phyloP scores from a whole-genome alignment of 441 rosid genomes.

The Monsonia emarginata region DNA sequence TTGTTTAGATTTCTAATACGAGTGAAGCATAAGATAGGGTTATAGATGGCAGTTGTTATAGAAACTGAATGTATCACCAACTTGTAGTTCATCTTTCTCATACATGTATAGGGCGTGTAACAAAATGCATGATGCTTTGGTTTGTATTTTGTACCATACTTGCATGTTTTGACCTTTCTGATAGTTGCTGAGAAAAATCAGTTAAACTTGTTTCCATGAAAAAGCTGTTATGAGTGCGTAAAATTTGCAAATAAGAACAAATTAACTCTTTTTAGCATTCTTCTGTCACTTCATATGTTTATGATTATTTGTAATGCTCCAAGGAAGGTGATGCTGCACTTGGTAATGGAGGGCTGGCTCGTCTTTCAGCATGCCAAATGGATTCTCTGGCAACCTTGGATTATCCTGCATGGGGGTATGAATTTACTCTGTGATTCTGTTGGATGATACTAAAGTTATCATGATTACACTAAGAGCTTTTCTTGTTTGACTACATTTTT shows the following conservation, averaged over 20 bases:
- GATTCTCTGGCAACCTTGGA: conserved; percentile 22
- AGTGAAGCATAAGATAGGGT: neutral
- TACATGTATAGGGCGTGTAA: neutral
- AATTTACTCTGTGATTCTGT: conserved; percentile 1
- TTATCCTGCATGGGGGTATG: conserved; percentile 24
- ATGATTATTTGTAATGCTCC: conserved; percentile 1
- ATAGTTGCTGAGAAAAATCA: neutral
- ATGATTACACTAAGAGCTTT: neutral
- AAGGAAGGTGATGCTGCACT: conserved; percentile 25
- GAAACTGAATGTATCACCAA: neutral
- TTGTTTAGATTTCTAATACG: neutral
- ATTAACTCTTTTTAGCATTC: neutral
- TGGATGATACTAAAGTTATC: neutral
- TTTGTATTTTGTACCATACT: neutral
- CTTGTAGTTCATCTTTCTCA: neutral
- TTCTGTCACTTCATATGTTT: neutral
- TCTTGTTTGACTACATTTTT: neutral
- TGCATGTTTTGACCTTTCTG: neutral
- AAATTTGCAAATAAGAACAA: neutral
- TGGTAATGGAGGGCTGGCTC: conserved; percentile 24
- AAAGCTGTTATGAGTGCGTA: neutral
- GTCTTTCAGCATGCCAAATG: conserved; percentile 19
- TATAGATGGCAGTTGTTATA: neutral
- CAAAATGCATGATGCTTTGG: neutral
- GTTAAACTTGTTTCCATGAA: neutral